A percentile compares a stretch with the other conserved stretches of the same genome.
phyloP scores from a whole-genome alignment of 106 monocot genomes.

The Dioscorea zingiberensis region DNA sequence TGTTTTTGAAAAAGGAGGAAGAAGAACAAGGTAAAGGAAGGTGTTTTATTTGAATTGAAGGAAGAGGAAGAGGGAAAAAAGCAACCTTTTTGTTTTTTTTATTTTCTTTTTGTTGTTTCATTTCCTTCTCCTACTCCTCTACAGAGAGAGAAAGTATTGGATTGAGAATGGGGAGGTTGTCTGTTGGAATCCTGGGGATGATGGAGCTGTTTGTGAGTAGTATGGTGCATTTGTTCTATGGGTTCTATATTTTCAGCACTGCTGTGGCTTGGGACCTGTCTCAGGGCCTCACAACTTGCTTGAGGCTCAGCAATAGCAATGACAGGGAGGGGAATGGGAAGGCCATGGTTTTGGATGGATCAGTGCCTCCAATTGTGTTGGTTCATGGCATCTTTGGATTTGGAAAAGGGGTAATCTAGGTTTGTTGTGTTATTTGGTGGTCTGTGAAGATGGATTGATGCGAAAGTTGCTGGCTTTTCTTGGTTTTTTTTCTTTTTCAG shows the following conservation, averaged over 20 bases:
- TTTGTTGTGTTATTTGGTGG: no score
- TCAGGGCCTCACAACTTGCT: constrained; percentile 20
- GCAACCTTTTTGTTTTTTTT: no score
- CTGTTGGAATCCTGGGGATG: constrained; percentile 20
- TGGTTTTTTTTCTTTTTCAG: constrained; percentile 16
- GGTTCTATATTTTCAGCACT: constrained; percentile 82
- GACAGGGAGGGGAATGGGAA: constrained; percentile 9
- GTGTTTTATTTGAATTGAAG: background rate
- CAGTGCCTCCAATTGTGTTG: constrained; percentile 66
- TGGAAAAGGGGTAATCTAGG: constrained; percentile 60
- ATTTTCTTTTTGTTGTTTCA: background rate
- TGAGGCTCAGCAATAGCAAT: constrained; percentile 2
- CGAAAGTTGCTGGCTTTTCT: background rate
- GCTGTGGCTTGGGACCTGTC: constrained; percentile 81
- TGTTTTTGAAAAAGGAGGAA: background rate
- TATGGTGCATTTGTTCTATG: constrained; percentile 57
- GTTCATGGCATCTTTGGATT: constrained; percentile 94
- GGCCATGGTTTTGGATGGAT: constrained; percentile 10
- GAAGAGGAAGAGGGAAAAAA: background rate
- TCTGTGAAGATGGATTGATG: no score
- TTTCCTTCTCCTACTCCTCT: no score
- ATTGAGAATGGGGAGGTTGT: constrained; percentile 41
- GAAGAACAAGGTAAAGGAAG: background rate
- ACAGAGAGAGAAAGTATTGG: background rate
- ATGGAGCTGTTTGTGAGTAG: constrained; percentile 66